phyloP scores from a whole-genome alignment of 2,329 filamentous ascomycete species.

The Fusarium luffae region DNA sequence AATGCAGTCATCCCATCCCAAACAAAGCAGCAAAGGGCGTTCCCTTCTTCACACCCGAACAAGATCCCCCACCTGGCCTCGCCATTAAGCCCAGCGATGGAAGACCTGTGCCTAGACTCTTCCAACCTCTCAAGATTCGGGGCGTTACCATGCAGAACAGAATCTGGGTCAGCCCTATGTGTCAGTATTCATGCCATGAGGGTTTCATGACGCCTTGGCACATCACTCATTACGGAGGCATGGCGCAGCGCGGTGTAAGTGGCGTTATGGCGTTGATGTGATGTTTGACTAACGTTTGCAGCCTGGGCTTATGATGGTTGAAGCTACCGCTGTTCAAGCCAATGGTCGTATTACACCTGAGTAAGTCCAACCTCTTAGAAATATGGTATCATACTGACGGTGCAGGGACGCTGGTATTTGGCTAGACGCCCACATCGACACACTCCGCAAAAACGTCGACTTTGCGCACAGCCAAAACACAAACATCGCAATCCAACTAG shows the following conservation, averaged over 20 bases:
- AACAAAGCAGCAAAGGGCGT: constrained; percentile 48
- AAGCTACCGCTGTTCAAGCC: constrained; percentile 74
- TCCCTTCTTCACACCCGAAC: constrained; percentile 61
- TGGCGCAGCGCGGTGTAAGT: constrained; percentile 71
- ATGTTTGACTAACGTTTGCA: constrained; percentile 12
- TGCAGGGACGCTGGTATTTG: constrained; percentile 68
- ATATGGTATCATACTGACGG: constrained; percentile 40
- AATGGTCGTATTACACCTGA: constrained; percentile 79
- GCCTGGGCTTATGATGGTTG: constrained; percentile 72
- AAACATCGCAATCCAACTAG: constrained; percentile 75
- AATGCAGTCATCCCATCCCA: constrained; percentile 38
- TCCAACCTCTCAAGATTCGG: constrained; percentile 60
- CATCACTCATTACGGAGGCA: constrained; percentile 77
- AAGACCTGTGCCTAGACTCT: constrained; percentile 62
- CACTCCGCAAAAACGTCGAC: constrained; percentile 67
- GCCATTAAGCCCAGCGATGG: constrained; percentile 57
- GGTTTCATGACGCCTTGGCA: constrained; percentile 79
- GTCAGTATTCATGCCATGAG: constrained; percentile 58
- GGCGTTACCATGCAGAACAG: constrained; percentile 59
- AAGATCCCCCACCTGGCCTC: constrained; percentile 57
- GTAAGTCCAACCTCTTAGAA: neutral
- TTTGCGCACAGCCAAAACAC: constrained; percentile 75
- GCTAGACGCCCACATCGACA: constrained; percentile 76
- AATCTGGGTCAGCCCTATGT: constrained; percentile 60
- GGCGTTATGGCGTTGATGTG: neutral